Base-by-base conservation (phyloP, 306 rosid species). In the Quillaja saponaria region DNA sequence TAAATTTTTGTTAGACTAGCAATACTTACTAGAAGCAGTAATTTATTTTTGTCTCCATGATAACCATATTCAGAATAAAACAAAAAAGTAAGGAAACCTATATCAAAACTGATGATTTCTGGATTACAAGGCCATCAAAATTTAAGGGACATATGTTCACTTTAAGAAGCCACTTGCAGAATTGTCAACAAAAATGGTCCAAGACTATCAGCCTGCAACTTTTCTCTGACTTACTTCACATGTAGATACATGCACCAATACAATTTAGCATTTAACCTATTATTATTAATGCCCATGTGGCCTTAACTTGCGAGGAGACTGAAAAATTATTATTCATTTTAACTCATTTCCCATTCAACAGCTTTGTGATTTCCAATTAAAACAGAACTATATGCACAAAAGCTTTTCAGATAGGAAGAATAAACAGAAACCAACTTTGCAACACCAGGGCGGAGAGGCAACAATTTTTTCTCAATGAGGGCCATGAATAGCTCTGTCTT, bases 401-500 rank as follows among this genome's bases (percentile, higher is more conserved):
- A 39, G 7, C 13, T 8, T 39, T 39, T 39, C 2, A 39, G 40
- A 63, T 28, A 58, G 51, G 78, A 31, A 37, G 63, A 59, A 67
- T 50, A 74, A 82, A 61, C 41, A 67, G 84, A 72, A 75, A 87
- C 94, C 60, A 72, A 92, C 95, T 89, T 92, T 76, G 89, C 97
- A 69, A 92, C 99, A 49, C 99, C 96, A 12, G 99, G 96, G 21
- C 95, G 91, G 78, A 92, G 96, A 67, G 99, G 97, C 70, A 92
- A 78, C 67, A 89, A 73, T 75, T 83, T 87, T 72, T 92, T 89
- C 89, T 89, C 99, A 63, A 92, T 85, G 35, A 92, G 96, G 31
- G 64, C 91, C 99, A 92, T 87, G 85, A 92, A 92, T 28, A 85
- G 59, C 70, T 86, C 96, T 2, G 99, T 92, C 84, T 89, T 92